Evolutionary conservation across 352 stramenopile species (phyloP).

Genomic region (Globisporangium uncinulatum): DNA sequence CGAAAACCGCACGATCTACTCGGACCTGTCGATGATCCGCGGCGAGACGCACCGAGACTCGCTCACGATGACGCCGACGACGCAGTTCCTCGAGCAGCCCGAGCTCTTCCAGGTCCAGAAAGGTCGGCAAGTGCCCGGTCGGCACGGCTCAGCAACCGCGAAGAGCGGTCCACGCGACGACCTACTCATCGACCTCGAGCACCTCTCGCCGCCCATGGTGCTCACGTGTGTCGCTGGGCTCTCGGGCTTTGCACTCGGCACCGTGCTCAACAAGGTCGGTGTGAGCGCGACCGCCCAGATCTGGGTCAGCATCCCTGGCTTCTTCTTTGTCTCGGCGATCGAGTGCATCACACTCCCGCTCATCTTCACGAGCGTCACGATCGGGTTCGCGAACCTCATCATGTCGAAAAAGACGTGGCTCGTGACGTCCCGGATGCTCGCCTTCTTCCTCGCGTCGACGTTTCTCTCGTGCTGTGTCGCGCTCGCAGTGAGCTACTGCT

Average conservation of each 20-base stretch:
- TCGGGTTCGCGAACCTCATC: constrained; percentile 52
- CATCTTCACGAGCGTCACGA: constrained; percentile 69
- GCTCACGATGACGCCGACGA: constrained; percentile 54
- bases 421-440: constrained; percentile 39
- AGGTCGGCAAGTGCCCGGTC: constrained; percentile 10
- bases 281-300: constrained; percentile 18
- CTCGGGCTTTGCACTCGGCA: constrained; percentile 30
- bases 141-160: background rate
- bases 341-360: constrained; percentile 56
- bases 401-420: constrained; percentile 39
- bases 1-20: constrained; percentile 4
- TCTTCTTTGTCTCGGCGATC: constrained; percentile 26
- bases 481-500: constrained; percentile 30
- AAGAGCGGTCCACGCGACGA: constrained; percentile 25
- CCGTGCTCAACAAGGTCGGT: constrained; percentile 23
- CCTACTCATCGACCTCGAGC: constrained; percentile 38
- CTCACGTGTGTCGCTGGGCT: constrained; percentile 25
- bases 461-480: constrained; percentile 36
- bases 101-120: constrained; percentile 39
- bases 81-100: constrained; percentile 44
- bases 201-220: constrained; percentile 40
- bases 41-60: constrained; percentile 11
- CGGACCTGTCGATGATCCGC: constrained; percentile 7
- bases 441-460: constrained; percentile 37
- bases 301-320: constrained; percentile 38